These are phyloP conservation scores for Scenedesmus sp. DNA, from an alignment of 163 green algal genomes.

Conservation along the genomic window DNA sequence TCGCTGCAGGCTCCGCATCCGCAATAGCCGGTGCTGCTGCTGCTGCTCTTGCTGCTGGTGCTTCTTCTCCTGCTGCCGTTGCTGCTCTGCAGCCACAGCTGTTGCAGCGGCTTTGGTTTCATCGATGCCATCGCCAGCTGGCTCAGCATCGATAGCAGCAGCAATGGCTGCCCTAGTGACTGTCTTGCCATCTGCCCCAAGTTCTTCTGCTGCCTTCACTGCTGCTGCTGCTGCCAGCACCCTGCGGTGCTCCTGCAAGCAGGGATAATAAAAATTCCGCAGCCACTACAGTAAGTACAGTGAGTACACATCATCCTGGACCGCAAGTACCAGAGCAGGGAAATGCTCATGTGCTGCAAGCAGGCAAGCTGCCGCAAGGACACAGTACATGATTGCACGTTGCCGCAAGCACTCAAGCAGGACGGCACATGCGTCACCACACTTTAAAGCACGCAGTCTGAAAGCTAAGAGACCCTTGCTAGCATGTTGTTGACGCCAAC, in stretches of 20 bases:
- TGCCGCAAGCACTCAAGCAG: too few relatives aligned
- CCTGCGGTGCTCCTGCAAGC: not conserved
- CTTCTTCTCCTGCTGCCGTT: not conserved
- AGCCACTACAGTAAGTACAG: not conserved
- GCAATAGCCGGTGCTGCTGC: not conserved
- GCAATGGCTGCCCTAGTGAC: not conserved
- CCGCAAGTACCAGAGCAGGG: too few relatives aligned
- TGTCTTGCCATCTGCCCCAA: not conserved
- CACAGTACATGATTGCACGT: too few relatives aligned
- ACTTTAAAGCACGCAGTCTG: not conserved
- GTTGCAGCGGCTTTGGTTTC: not conserved
- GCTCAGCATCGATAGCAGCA: not conserved
- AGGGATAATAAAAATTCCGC: not conserved
- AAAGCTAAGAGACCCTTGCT: not conserved
- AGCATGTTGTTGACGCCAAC: not conserved
- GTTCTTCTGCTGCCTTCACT: not conserved
- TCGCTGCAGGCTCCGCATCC: not conserved
- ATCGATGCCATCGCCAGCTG: not conserved
- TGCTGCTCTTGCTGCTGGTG: not conserved
- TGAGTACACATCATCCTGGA: not conserved
- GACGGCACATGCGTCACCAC: too few relatives aligned
- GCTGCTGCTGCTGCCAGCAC: not conserved
- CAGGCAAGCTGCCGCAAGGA: too few relatives aligned
- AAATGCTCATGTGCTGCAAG: not conserved
- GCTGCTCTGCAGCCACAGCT: not conserved